Evolutionary conservation across 139 green algal genomes (phyloP).

Genomic region (Picochlorum sp.): DNA sequence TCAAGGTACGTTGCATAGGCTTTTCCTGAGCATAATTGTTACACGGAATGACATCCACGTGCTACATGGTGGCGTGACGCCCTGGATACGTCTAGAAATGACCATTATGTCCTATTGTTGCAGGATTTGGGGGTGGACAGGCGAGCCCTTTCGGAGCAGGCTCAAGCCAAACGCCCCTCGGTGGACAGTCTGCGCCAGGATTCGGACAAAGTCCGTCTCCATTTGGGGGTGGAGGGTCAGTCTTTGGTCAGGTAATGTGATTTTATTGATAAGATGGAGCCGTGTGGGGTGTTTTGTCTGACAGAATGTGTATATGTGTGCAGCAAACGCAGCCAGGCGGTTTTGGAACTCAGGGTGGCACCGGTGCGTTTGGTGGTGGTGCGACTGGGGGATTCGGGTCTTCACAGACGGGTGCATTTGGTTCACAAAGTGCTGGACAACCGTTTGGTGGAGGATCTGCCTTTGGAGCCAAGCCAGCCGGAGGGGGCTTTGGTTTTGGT

Average conservation of each 20-base stretch:
- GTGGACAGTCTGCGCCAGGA: constrained; percentile 2
- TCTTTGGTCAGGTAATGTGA: constrained; percentile 28
- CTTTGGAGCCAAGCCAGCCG: constrained; percentile 1
- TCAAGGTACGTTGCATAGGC: too few species aligned
- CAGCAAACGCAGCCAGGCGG: background rate
- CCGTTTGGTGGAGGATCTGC: background rate
- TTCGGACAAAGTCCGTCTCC: constrained; percentile 25
- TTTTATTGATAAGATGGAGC: too few species aligned
- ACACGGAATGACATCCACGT: too few species aligned
- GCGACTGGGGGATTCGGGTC: background rate
- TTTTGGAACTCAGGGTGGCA: constrained; percentile 12
- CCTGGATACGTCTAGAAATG: background rate
- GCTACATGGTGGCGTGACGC: background rate
- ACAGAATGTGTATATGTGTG: background rate
- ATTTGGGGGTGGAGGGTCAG: constrained; percentile 25
- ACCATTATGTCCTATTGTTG: background rate
- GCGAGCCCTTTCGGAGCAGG: constrained; percentile 17
- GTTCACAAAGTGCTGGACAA: background rate
- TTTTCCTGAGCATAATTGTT: too few species aligned
- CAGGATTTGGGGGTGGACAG: constrained; percentile 12
- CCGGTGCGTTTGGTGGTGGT: background rate
- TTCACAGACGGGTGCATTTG: background rate
- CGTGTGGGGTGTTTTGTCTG: background rate
- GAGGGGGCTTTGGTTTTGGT: constrained; percentile 1
- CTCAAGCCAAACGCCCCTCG: constrained; percentile 22